A percentile compares a stretch with the other conserved stretches of the same genome.
These are phyloP conservation scores for Ganoderma meredithae DNA, from an alignment of 1,284 basidiomycete species.

Conservation along the genomic window DNA sequence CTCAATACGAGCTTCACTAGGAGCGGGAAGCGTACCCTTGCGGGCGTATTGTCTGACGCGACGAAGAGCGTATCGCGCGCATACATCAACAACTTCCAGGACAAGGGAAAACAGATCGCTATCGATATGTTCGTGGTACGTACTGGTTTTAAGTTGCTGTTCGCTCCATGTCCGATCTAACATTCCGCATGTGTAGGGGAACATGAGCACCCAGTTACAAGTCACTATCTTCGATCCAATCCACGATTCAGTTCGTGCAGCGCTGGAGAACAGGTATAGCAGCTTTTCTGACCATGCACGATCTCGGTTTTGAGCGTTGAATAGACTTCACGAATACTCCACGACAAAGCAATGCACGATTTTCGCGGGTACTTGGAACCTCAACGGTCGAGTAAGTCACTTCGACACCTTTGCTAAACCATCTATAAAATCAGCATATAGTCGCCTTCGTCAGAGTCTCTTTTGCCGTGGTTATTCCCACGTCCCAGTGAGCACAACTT, in stretches of 20 bases:
- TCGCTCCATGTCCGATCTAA: not conserved
- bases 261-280: constrained; percentile 68
- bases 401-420: constrained; percentile 12
- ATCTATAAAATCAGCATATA: constrained; percentile 11
- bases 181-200: constrained; percentile 65
- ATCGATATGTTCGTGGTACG: constrained; percentile 94
- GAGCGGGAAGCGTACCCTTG: constrained; percentile 92
- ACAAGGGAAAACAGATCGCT: constrained; percentile 92
- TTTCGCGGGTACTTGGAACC: constrained; percentile 94
- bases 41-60: constrained; percentile 92
- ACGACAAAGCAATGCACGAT: constrained; percentile 76
- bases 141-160: constrained; percentile 6
- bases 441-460: constrained; percentile 81
- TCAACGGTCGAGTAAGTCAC: constrained; percentile 82
- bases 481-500: constrained; percentile 59
- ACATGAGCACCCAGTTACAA: constrained; percentile 86
- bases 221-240: constrained; percentile 96
- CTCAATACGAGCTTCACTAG: constrained; percentile 96
- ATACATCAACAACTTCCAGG: constrained; percentile 98
- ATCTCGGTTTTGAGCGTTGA: constrained; percentile 20
- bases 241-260: constrained; percentile 83
- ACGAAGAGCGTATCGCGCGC: constrained; percentile 95
- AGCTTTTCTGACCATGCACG: not conserved
- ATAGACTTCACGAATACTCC: constrained; percentile 87
- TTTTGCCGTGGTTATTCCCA: constrained; percentile 93